Base-by-base conservation (phyloP, 305 asterid species). In the Fraxinus baroniana region DNA sequence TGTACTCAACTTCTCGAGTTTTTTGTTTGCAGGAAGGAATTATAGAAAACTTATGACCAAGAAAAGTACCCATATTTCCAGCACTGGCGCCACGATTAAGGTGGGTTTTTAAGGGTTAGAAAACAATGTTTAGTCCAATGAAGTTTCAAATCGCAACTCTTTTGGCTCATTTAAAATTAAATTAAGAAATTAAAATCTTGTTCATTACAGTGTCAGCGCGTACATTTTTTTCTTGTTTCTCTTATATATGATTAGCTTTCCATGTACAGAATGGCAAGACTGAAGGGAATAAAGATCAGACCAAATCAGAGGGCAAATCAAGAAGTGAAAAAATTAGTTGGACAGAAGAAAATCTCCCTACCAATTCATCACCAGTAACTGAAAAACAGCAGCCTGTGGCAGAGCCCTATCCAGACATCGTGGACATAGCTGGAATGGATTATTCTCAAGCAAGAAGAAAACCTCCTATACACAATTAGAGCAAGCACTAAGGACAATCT, bases 381-480 rank as follows among this genome's bases (percentile, higher is more conserved):
- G 83, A 62, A 76, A 71, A 84, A 30, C 78, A 74, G 33, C 57
- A 52, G 49, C 79, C 57, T 33, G 8, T 6, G 7, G 37, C 52
- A 12, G 80, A 78, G 60, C 87, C 64, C 2, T 73, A 79, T 24
- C 87, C 84, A 24, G 83, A 79, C 24, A 75, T 75, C 13, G 24
- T 80, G 39, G 88, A 78, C 75, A 49, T 88, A 1, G 89, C 84
- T 17, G 88, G 81, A 49, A 86, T 88, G 89, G 90, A 86, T 78
- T 88, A 88, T 87, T 92, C 97, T 44, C 91, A 89, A 77, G 95
- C 97, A 32, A 90, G 81, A 84, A 87, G 94, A 85, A 91, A 89
- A 82, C 91, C 94, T 79, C 94, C 94, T 0, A 89, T 91, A 77
- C 94, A 92, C 88, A 92, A 92, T 68, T 92, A 83, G 32, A 64